Evolutionary conservation across 768 basidiomycete genomes (phyloP), one percentile per base, ranked within the genome.

Genomic region (Mycena vitilis): DNA sequence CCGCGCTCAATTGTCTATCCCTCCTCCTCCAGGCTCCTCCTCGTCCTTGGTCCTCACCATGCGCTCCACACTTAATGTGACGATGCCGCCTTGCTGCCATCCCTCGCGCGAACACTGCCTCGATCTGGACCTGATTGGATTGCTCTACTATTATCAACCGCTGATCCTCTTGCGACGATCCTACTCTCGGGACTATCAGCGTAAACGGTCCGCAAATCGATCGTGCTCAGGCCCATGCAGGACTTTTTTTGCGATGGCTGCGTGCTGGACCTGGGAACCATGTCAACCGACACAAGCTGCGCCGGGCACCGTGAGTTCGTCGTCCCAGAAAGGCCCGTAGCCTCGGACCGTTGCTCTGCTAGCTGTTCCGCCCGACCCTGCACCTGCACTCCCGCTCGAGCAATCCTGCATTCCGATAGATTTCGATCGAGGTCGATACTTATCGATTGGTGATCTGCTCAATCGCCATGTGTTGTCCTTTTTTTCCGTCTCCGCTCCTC

Each of bases 11-110:
- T 30, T 30, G 30, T 30, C 30, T 30, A 10, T 23, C 49, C 25
- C 54, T 56, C n/a, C n/a, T n/a, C n/a, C n/a, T n/a, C n/a, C n/a
- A n/a, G n/a, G 42, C 57, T 59, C 57, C 57, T 5, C 57, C 18
- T 5, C 57, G 44, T 12, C 44, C 57, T 47, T 30, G n/a, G 44
- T 30, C 57, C 57, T 59, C 20, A 30, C 44, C 25, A 10, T 10
- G 13, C 30, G 6, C 44, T 59, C 58, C 58, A 59, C 45, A 37
- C 51, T 30, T 25, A 36, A 58, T 58, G 23, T 44, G 37, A 20
- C 20, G 5, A 16, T n/a, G 34, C 30, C 30, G 30, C 30, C 30
- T 30, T 30, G 30, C 30, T 30, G 30, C 34, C 34, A n/a, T 52
- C 25, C 34, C 30, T 36, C 52, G 55, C 55, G 22, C 30, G 42